A percentile compares a stretch with the other conserved stretches of the same genome.
These are phyloP conservation scores for Aureobasidium sp. DNA, from an alignment of 2,329 filamentous ascomycete species.

Conservation along the genomic window DNA sequence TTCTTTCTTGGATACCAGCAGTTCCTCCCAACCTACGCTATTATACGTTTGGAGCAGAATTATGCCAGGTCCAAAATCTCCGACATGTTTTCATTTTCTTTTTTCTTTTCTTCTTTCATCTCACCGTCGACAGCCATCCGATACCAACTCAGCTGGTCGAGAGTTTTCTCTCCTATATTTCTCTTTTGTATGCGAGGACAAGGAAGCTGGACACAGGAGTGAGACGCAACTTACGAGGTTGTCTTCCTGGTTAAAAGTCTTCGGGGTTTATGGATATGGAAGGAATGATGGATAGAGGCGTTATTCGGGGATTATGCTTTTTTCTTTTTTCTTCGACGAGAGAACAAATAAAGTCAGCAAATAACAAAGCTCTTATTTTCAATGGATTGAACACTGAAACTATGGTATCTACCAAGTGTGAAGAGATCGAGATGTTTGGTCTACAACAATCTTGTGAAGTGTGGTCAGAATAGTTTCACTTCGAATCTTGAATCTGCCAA, in stretches of 20 bases:
- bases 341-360: background rate
- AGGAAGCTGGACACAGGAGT: background rate
- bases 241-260: background rate
- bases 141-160: conserved; percentile 3
- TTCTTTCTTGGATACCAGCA: background rate
- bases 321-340: background rate
- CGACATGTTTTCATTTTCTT: background rate
- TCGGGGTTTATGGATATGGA: background rate
- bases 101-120: background rate
- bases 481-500: background rate
- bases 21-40: background rate
- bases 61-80: background rate
- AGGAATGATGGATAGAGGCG: background rate
- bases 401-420: no score
- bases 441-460: background rate
- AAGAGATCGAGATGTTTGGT: background rate
- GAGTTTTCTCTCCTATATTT: background rate
- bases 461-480: background rate
- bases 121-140: background rate
- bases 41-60: background rate
- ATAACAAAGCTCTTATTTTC: background rate
- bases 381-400: no score
- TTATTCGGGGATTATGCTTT: background rate
- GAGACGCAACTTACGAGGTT: background rate
- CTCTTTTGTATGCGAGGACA: background rate